A percentile compares a stretch with the other conserved stretches of the same genome.
phyloP scores from a whole-genome alignment of 495 filamentous ascomycete species.

The Podospora comata region DNA sequence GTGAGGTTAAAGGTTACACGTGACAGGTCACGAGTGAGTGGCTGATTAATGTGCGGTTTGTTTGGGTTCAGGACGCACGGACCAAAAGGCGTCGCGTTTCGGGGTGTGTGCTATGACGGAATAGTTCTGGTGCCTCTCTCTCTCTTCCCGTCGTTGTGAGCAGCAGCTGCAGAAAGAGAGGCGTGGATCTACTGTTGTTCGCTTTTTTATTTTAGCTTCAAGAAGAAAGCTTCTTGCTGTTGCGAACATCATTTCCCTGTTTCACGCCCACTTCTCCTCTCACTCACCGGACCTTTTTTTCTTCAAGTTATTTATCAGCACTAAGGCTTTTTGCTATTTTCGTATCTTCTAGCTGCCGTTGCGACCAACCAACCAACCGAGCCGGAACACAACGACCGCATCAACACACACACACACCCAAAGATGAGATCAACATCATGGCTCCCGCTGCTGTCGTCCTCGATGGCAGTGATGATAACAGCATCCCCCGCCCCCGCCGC shows the following conservation, averaged over 20 bases:
- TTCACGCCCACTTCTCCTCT: background rate
- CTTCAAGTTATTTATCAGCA: too few species aligned
- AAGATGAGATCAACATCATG: background rate
- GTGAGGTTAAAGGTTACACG: constrained; percentile 5
- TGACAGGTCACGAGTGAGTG: background rate
- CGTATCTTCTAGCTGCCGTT: background rate
- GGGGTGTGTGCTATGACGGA: background rate
- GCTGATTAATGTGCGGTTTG: background rate
- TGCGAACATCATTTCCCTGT: too few species aligned
- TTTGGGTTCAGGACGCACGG: background rate
- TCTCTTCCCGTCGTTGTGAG: background rate
- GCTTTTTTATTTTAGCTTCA: background rate
- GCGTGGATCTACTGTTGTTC: background rate
- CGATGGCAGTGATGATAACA: background rate
- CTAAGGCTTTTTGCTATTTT: too few species aligned
- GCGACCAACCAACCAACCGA: background rate
- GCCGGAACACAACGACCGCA: background rate
- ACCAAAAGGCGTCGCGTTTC: constrained; percentile 2
- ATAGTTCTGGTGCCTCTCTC: constrained; percentile 1
- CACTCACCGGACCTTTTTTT: too few species aligned
- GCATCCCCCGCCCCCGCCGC: background rate
- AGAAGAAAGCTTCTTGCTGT: too few species aligned
- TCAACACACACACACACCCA: background rate
- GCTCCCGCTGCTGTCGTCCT: background rate
- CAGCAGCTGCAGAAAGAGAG: background rate